These are phyloP conservation scores for Flaveria bidentis DNA, from an alignment of 129 eudicot genomes.

Conservation along the genomic window DNA sequence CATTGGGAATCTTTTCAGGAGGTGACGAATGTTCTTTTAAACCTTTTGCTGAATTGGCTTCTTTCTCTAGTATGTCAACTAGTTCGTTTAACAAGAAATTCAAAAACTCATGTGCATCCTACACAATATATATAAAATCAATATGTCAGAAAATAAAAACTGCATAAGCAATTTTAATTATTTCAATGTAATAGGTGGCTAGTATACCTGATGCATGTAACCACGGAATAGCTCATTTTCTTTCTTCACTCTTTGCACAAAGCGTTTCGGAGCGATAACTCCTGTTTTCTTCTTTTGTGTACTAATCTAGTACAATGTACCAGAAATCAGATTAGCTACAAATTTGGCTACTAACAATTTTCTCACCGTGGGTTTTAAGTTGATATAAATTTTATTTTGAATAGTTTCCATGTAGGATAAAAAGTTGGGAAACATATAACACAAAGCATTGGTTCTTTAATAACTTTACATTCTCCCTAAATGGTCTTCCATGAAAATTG, in stretches of 20 bases:
- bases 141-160: background rate
- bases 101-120: conserved; percentile 92
- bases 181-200: background rate
- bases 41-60: conserved; percentile 48
- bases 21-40: conserved; percentile 48
- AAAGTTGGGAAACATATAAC: background rate
- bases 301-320: conserved; percentile 55
- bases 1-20: conserved; percentile 60
- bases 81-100: conserved; percentile 83
- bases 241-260: conserved; percentile 82
- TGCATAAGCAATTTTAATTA: background rate
- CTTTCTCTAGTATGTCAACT: conserved; percentile 88
- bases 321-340: conserved; percentile 25
- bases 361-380: background rate
- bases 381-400: no score
- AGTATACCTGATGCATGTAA: conserved; percentile 85
- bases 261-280: conserved; percentile 89
- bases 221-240: conserved; percentile 89
- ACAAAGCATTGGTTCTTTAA: background rate
- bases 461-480: background rate
- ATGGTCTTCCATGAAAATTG: background rate
- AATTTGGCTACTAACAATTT: background rate
- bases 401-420: background rate
- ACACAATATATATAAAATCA: conserved; percentile 21
- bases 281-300: conserved; percentile 95